Percentiles rank a stretch among this genome's conserved stretches.
phyloP scores from a whole-genome alignment of 441 rosid species.

The Jatropha podagrica region DNA sequence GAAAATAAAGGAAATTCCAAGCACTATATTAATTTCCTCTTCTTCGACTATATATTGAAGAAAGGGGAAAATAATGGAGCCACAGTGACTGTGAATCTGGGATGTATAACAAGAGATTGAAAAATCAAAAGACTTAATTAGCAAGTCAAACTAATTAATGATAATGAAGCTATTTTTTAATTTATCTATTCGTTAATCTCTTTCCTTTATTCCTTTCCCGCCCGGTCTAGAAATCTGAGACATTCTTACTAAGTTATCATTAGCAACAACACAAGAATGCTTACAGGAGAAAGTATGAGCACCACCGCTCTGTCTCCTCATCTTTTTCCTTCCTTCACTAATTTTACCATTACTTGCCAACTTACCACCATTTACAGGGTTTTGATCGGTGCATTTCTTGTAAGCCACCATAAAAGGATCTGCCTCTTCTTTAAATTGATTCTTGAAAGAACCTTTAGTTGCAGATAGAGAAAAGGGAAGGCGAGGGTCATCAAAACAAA shows the following conservation, averaged over 20 bases:
- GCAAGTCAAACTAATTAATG: too few species aligned
- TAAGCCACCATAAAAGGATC: conserved; percentile 28
- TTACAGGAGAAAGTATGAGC: conserved; percentile 21
- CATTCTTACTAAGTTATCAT: conserved; percentile 22
- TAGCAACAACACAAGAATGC: conserved; percentile 27
- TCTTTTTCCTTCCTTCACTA: conserved; percentile 4
- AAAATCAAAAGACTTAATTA: too few species aligned
- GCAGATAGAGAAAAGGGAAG: neutral
- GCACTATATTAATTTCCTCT: neutral
- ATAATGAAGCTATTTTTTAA: too few species aligned
- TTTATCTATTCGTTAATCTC: neutral
- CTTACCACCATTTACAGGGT: neutral
- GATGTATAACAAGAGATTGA: too few species aligned
- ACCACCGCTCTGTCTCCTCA: neutral
- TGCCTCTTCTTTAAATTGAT: neutral
- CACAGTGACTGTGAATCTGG: neutral
- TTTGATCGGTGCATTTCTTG: conserved; percentile 29
- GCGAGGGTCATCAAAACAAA: neutral
- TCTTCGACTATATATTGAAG: neutral
- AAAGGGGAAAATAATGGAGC: neutral
- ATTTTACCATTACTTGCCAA: neutral
- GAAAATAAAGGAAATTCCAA: too few species aligned
- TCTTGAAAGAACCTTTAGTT: conserved; percentile 1
- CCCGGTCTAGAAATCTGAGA: conserved; percentile 6
- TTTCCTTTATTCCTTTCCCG: conserved; percentile 1